Evolutionary conservation across 179 eudicot species (phyloP).

Genomic region (Silene vulgaris): DNA sequence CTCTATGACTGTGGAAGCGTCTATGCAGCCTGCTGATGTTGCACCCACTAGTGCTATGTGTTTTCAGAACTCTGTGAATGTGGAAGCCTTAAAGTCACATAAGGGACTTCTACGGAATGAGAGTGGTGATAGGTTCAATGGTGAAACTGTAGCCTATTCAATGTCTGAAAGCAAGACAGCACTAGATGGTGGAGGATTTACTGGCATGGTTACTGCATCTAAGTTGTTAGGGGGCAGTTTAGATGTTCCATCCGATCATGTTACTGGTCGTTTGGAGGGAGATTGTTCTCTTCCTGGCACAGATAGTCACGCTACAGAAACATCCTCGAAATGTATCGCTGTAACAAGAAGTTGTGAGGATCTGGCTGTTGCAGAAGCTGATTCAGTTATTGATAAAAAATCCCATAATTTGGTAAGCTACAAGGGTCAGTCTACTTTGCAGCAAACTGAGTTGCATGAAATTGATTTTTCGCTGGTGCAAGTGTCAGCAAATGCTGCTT

Average conservation of each 20-base stretch:
- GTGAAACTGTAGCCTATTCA: not conserved
- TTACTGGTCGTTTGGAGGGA: too few relatives aligned
- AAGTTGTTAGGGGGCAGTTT: slow-evolving; percentile 14
- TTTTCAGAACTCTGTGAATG: slow-evolving; percentile 19
- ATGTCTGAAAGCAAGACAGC: slow-evolving; percentile 10
- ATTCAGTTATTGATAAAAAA: slow-evolving; percentile 20
- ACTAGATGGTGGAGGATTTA: not conserved
- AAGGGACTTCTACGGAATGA: slow-evolving; percentile 12
- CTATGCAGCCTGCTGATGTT: slow-evolving; percentile 12
- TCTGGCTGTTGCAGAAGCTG: slow-evolving; percentile 13
- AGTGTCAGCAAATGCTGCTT: slow-evolving; percentile 9
- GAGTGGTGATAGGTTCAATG: slow-evolving; percentile 1
- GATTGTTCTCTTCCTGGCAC: too few relatives aligned
- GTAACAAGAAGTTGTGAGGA: slow-evolving; percentile 20
- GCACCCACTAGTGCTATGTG: slow-evolving; percentile 16
- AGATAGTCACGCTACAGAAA: slow-evolving; percentile 16
- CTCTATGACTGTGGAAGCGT: not conserved
- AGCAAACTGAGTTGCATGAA: slow-evolving; percentile 24
- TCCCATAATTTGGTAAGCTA: slow-evolving; percentile 14
- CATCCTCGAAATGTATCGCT: not conserved
- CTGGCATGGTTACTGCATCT: slow-evolving; percentile 6
- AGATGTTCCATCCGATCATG: not conserved
- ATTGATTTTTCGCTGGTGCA: slow-evolving; percentile 20
- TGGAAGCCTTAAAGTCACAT: slow-evolving; percentile 16
- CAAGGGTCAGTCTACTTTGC: slow-evolving; percentile 16